phyloP scores from a whole-genome alignment of 768 basidiomycete species.

The Leccinum subgranulosum region DNA sequence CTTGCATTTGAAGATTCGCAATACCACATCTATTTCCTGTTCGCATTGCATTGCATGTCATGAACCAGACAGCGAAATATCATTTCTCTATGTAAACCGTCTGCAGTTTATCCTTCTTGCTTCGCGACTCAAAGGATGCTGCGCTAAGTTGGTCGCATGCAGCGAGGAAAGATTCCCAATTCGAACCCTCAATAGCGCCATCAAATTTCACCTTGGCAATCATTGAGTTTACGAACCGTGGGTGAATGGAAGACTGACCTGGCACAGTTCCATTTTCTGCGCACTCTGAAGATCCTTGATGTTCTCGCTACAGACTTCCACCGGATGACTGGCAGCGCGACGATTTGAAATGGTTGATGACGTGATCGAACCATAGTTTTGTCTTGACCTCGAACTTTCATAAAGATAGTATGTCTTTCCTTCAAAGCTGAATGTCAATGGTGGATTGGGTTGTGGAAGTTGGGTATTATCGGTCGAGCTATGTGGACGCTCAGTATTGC shows the following conservation, averaged over 20 bases:
- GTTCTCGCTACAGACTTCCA: constrained; percentile 42
- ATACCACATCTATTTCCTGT: neutral
- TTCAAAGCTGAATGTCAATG: constrained; percentile 38
- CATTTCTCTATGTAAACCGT: constrained; percentile 6
- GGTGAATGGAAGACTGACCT: constrained; percentile 38
- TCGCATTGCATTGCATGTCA: neutral
- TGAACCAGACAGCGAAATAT: neutral
- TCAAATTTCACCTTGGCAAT: constrained; percentile 43
- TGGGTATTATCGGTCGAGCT: constrained; percentile 34
- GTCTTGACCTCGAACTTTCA: constrained; percentile 46
- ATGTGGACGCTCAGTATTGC: constrained; percentile 5
- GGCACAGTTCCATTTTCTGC: constrained; percentile 48
- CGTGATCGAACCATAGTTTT: constrained; percentile 32
- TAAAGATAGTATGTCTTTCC: constrained; percentile 45
- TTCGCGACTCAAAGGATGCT: constrained; percentile 26
- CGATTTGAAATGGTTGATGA: constrained; percentile 2
- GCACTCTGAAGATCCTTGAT: constrained; percentile 52
- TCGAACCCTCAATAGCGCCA: constrained; percentile 33
- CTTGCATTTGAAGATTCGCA: neutral
- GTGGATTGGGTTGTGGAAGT: constrained; percentile 43
- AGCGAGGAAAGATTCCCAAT: constrained; percentile 46
- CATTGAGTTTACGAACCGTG: constrained; percentile 1
- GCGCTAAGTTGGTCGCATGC: constrained; percentile 44
- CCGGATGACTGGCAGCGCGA: neutral
- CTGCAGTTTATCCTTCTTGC: constrained; percentile 9